Evolutionary conservation across 2,329 filamentous ascomycete genomes (phyloP), one percentile per base, ranked within the genome.

Genomic region (Ophiostoma fasciatum): DNA sequence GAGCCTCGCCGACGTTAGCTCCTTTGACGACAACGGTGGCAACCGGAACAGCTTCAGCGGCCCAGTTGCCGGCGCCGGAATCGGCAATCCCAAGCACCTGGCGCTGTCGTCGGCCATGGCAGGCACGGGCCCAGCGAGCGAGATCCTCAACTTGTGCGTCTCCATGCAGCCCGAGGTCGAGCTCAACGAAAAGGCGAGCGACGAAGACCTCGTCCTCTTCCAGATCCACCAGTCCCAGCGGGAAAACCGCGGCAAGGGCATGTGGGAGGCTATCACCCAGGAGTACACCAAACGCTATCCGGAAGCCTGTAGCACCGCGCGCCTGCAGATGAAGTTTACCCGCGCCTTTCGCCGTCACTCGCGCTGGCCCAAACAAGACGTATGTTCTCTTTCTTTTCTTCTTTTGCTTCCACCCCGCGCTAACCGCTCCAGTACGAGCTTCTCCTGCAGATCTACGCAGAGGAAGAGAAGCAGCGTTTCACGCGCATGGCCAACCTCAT

Each of bases 311-410:
- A 44, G 13, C 30, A 47, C 66, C 42, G 63, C 68, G 33, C 60
- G 61, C 33, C 55, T 73, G 5, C 69, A 74, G 45, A 73, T 74
- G 69, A 67, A 64, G 47, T 58, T 70, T 28, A 62, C 62, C 11
- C 60, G 69, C 7, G 61, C 61, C 3, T 61, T 69, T 15, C 52
- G 62, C 36, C 65, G 62, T 42, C 63, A 64, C 35, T 55, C 61
- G 11, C 49, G 60, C 2, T 72, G 68, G 68, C 58, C 64, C 2
- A 43, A 52, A 9, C 48, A 46, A 41, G 68, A 73, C 53, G 69
- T 71, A 51, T 60, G 67, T 53, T 26, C 12, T 13, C 11, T 18
- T 14, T 25, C 27, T 23, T 23, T 28, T n/a, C 14, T 12, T 15
- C 6, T 20, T 13, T 19, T 15, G 9, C 12, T 23, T 23, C 22